These are phyloP conservation scores for Cercophora scortea DNA, from an alignment of 495 filamentous ascomycete genomes.

Conservation along the genomic window DNA sequence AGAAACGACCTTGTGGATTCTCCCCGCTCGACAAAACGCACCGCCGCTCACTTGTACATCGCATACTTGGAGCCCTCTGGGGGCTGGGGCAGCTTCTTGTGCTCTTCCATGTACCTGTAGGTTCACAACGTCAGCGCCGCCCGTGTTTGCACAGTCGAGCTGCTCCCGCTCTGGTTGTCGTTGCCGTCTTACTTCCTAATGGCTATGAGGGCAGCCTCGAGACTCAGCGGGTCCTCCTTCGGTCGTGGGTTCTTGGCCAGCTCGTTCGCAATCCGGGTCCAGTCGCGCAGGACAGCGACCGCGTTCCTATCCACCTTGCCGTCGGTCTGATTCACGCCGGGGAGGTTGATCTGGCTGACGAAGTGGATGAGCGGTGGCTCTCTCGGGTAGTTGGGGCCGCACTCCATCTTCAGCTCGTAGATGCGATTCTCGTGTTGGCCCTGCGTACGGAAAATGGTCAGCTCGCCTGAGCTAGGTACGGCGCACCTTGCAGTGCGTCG, in stretches of 20 bases:
- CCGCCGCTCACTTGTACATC: constrained; percentile 17
- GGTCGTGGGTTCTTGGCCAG: constrained; percentile 42
- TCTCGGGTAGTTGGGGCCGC: constrained; percentile 83
- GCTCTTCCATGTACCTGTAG: constrained; percentile 93
- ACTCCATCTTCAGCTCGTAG: constrained; percentile 96
- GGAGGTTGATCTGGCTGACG: constrained; percentile 87
- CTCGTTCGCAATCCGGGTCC: constrained; percentile 85
- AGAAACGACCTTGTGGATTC: no score
- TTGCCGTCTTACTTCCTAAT: constrained; percentile 17
- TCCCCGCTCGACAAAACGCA: no score
- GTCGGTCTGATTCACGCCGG: constrained; percentile 72
- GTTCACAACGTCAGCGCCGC: constrained; percentile 12
- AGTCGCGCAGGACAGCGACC: constrained; percentile 74
- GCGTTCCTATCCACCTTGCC: constrained; percentile 82
- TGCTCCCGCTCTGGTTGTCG: no score
- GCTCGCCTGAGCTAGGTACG: neutral
- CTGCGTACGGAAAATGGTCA: constrained; percentile 37
- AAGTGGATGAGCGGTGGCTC: constrained; percentile 83
- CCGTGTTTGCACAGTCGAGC: neutral
- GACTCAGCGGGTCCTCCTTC: constrained; percentile 27
- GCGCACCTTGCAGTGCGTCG: no score
- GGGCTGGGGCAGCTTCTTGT: constrained; percentile 95
- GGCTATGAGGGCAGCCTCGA: constrained; percentile 47
- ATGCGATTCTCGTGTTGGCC: constrained; percentile 96
- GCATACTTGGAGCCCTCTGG: constrained; percentile 74